Percentiles rank a stretch among this genome's conserved stretches.
phyloP scores from a whole-genome alignment of 257 asterid genomes.

The Capsicum chinense region DNA sequence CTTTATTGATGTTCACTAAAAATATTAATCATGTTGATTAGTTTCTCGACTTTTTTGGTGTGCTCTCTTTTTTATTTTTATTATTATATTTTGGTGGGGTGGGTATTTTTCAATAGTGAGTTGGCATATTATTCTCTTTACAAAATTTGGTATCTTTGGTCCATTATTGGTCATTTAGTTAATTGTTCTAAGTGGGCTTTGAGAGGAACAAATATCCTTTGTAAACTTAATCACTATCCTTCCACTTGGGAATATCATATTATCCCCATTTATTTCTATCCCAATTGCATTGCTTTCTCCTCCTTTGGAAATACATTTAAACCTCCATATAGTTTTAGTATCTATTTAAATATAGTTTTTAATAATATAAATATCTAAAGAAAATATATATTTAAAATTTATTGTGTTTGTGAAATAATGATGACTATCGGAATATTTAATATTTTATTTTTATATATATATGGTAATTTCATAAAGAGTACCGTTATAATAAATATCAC shows the following conservation, averaged over 20 bases:
- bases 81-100: neutral
- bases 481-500: too few relatives aligned
- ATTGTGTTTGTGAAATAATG: too few relatives aligned
- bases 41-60: neutral
- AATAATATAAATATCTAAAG: too few relatives aligned
- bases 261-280: neutral
- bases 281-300: too few relatives aligned
- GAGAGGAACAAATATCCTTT: constrained; percentile 14
- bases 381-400: too few relatives aligned
- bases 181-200: constrained; percentile 26
- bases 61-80: neutral
- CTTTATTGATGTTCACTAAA: constrained; percentile 18
- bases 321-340: too few relatives aligned
- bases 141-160: constrained; percentile 3
- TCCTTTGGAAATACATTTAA: too few relatives aligned
- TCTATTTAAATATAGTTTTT: too few relatives aligned
- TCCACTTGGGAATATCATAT: constrained; percentile 3
- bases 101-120: constrained; percentile 27
- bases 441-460: too few relatives aligned
- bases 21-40: neutral
- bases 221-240: neutral
- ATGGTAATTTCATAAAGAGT: too few relatives aligned
- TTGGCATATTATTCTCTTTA: constrained; percentile 25
- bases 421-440: too few relatives aligned
- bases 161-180: constrained; percentile 25